phyloP scores from a whole-genome alignment of 805 yeast species.

The Myxozyma neglecta region DNA sequence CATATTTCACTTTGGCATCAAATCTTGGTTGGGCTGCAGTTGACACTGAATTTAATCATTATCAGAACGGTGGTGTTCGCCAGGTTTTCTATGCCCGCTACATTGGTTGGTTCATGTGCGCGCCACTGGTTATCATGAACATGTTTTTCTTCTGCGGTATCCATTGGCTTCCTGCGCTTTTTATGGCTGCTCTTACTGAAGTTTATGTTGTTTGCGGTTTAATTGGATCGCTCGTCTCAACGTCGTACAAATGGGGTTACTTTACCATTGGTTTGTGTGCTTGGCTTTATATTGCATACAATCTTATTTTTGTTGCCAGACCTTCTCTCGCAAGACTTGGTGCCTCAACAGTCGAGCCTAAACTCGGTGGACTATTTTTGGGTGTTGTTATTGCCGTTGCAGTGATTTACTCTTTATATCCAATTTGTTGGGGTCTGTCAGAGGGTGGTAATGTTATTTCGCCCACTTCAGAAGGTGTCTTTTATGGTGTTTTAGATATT shows the following conservation, averaged over 20 bases:
- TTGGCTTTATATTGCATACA: conserved; percentile 39
- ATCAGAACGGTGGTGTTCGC: conserved; percentile 44
- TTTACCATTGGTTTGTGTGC: conserved; percentile 54
- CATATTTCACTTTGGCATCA: conserved; percentile 59
- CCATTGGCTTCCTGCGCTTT: conserved; percentile 37
- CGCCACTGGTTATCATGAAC: conserved; percentile 48
- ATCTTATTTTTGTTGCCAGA: conserved; percentile 23
- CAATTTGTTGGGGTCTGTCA: conserved; percentile 53
- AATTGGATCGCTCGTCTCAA: conserved; percentile 55
- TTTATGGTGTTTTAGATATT: conserved; percentile 60
- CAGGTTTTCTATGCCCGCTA: conserved; percentile 58
- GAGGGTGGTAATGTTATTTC: conserved; percentile 65
- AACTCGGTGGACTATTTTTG: conserved; percentile 11
- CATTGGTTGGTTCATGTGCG: conserved; percentile 58
- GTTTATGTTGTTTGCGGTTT: conserved; percentile 55
- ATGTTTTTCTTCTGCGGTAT: conserved; percentile 41
- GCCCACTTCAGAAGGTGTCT: conserved; percentile 59
- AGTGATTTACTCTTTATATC: conserved; percentile 42
- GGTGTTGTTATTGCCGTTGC: neutral
- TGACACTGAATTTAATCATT: conserved; percentile 52
- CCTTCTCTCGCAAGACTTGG: conserved; percentile 15
- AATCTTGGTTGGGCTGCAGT: conserved; percentile 56
- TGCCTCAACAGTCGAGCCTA: conserved; percentile 19
- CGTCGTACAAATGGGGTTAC: conserved; percentile 70
- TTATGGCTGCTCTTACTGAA: conserved; percentile 45